A percentile compares a stretch with the other conserved stretches of the same genome.
Conservation (phyloP, 2,329 filamentous ascomycete genomes). For the Epichloe hybrida region DNA sequence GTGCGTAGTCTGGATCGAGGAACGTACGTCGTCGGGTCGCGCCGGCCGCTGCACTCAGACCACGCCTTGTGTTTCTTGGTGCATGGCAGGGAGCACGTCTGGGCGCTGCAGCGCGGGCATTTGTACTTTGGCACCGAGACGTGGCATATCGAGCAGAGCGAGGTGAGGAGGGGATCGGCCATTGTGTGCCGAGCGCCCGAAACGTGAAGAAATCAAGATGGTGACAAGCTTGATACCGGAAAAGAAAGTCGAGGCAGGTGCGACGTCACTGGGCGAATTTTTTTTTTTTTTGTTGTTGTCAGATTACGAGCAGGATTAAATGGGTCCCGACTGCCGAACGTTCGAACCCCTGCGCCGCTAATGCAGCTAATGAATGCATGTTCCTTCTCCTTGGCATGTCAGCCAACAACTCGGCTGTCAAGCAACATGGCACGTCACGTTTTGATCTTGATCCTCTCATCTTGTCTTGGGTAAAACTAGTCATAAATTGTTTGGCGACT, state of each 20-base stretch:
- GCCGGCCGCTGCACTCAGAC: conserved; percentile 71
- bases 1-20: conserved; percentile 50
- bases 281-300: no score
- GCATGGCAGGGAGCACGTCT: conserved; percentile 83
- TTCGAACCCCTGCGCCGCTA: no score
- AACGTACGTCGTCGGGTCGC: conserved; percentile 63
- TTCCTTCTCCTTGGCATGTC: no score
- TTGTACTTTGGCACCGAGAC: conserved; percentile 68
- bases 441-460: neutral
- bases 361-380: no score
- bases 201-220: neutral
- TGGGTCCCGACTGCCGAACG: no score
- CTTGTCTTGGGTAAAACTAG: neutral
- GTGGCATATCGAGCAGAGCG: conserved; percentile 58
- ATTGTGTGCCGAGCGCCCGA: conserved; percentile 19
- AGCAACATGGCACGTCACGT: no score
- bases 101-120: conserved; percentile 70
- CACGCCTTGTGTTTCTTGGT: conserved; percentile 78
- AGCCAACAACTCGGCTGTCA: no score
- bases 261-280: neutral
- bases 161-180: conserved; percentile 46
- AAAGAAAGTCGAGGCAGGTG: neutral
- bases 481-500: neutral
- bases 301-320: no score
- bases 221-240: neutral